phyloP scores from a whole-genome alignment of 352 stramenopile genomes.

The Phytopythium vexans region DNA sequence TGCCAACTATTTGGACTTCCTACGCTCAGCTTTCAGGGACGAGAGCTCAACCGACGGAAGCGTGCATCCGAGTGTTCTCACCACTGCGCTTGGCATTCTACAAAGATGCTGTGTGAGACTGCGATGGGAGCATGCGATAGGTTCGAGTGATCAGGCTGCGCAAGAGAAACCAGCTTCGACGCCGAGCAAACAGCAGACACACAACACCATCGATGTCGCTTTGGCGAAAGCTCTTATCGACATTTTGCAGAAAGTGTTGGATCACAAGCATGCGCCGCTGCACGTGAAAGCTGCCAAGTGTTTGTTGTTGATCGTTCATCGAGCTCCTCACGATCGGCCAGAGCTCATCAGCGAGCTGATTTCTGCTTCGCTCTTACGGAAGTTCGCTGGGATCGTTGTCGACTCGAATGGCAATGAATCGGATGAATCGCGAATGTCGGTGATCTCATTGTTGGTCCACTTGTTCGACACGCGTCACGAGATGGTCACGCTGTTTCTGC shows the following conservation, averaged over 20 bases:
- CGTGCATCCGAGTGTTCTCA: slow-evolving; percentile 65
- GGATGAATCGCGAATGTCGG: slow-evolving; percentile 63
- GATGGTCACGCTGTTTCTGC: slow-evolving; percentile 56
- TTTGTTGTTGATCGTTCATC: slow-evolving; percentile 57
- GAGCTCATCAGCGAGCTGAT: slow-evolving; percentile 40
- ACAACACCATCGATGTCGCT: slow-evolving; percentile 12
- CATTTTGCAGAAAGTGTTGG: slow-evolving; percentile 42
- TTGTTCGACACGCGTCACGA: slow-evolving; percentile 58
- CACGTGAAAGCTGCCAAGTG: slow-evolving; percentile 73
- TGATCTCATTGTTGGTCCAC: slow-evolving; percentile 59
- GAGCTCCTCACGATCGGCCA: slow-evolving; percentile 24
- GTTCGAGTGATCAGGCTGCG: slow-evolving; percentile 5
- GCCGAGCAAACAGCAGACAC: background rate
- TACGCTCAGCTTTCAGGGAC: slow-evolving; percentile 30
- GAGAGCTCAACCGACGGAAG: slow-evolving; percentile 22
- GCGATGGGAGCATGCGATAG: slow-evolving; percentile 38
- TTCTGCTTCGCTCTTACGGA: slow-evolving; percentile 38
- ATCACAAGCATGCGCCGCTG: slow-evolving; percentile 53
- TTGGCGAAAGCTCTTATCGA: slow-evolving; percentile 40
- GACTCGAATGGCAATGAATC: slow-evolving; percentile 51
- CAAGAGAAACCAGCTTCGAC: slow-evolving; percentile 1
- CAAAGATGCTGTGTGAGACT: slow-evolving; percentile 74
- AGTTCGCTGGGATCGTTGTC: slow-evolving; percentile 52
- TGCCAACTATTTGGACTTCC: slow-evolving; percentile 52
- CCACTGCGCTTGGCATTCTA: slow-evolving; percentile 58